A percentile compares a stretch with the other conserved stretches of the same genome.
These are phyloP conservation scores for Picochlorum sp. DNA, from an alignment of 139 green algal genomes.

Conservation along the genomic window DNA sequence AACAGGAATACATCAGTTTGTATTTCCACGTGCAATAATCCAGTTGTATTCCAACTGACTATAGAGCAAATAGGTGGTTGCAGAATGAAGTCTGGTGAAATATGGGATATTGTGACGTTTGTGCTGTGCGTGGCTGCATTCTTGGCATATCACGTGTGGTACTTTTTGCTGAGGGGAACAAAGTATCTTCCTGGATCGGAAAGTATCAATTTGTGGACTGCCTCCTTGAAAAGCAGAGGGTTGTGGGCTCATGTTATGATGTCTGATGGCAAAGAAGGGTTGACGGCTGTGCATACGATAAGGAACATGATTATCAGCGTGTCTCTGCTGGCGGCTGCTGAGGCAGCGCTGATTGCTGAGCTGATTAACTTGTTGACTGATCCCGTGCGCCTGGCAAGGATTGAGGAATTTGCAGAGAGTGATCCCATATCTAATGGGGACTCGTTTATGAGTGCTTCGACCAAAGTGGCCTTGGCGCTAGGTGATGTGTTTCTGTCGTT, in stretches of 20 bases:
- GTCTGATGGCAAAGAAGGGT: neutral
- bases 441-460: neutral
- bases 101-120: neutral
- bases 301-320: conserved; percentile 6
- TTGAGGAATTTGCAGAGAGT: neutral
- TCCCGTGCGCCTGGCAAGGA: neutral
- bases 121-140: neutral
- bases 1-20: too few relatives aligned
- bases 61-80: neutral
- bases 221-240: neutral
- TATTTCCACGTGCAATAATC: too few relatives aligned
- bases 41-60: too few relatives aligned
- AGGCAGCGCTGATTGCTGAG: neutral
- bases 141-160: neutral
- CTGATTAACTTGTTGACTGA: conserved; percentile 9
- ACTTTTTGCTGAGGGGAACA: neutral
- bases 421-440: conserved; percentile 1
- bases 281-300: conserved; percentile 6
- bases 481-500: conserved; percentile 6
- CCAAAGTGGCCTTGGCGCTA: conserved; percentile 2
- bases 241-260: conserved; percentile 8
- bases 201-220: neutral
- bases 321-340: neutral
- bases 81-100: neutral
- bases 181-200: neutral